These are phyloP conservation scores for Bothriochloa decipiens DNA, from an alignment of 176 grass and related monocot genomes.

Conservation along the genomic window DNA sequence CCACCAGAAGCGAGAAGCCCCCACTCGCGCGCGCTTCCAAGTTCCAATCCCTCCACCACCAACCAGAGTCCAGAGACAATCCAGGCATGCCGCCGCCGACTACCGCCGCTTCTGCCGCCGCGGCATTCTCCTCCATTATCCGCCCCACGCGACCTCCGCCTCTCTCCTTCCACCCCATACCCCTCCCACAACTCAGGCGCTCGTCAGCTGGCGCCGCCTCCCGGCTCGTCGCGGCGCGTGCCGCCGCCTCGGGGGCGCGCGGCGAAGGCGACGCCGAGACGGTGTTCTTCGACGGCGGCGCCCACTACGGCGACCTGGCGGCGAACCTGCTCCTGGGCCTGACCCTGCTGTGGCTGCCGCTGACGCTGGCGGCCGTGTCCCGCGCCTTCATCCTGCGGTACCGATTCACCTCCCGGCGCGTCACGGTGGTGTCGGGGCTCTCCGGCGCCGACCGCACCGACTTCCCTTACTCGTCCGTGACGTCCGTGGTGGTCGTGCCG, in stretches of 20 bases:
- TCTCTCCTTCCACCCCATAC: slow-evolving; percentile 13
- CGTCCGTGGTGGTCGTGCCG: slow-evolving; percentile 79
- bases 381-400: slow-evolving; percentile 87
- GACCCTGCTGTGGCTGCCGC: slow-evolving; percentile 89
- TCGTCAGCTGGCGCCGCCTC: not conserved
- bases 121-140: slow-evolving; percentile 30
- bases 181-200: not conserved
- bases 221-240: slow-evolving; percentile 17
- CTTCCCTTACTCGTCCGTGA: slow-evolving; percentile 80
- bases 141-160: not conserved
- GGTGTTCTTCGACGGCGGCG: slow-evolving; percentile 93
- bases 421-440: slow-evolving; percentile 83
- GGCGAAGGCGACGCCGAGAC: slow-evolving; percentile 44
- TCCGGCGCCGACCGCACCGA: slow-evolving; percentile 85
- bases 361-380: slow-evolving; percentile 85
- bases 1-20: not conserved
- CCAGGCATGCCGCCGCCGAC: slow-evolving; percentile 37
- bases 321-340: slow-evolving; percentile 82
- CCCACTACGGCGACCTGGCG: slow-evolving; percentile 82
- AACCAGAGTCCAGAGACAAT: slow-evolving; percentile 28
- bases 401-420: slow-evolving; percentile 86
- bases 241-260: slow-evolving; percentile 43
- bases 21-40: not conserved
- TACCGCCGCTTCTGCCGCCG: slow-evolving; percentile 20
- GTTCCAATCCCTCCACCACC: slow-evolving; percentile 4